Evolutionary conservation across 345 rosid species (phyloP), one percentile per base, ranked within the genome.

Genomic region (Melaleuca quinquenervia): DNA sequence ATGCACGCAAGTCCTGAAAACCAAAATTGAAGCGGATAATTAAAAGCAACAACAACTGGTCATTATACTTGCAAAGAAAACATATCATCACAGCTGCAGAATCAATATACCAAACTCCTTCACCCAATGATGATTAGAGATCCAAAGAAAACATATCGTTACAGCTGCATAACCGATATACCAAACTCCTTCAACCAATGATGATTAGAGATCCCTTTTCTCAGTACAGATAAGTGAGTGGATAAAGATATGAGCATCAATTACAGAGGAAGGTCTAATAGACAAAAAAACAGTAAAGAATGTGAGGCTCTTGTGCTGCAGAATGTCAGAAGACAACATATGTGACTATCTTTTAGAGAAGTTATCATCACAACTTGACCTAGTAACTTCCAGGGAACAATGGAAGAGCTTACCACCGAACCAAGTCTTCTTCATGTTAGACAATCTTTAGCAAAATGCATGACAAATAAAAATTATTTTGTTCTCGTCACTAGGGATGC

Each of bases 1-100:
- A 97, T 92, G 92, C 95, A 94, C 18, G 99, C 96, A 90, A 97
- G 92, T 86, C 99, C 98, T 97, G 98, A 44, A 87, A 82, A 82
- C 82, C 85, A 89, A 83, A 26, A 27, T 27, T 41, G 21, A 83
- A 32, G 11, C 21, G 64, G 44, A 54, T 82, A 82, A 76, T 78
- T n/a, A 82, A 50, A 60, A 24, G 44, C 41, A 44, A 52, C 8
- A 2, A 55, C 60, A 52, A 12, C 64, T 83, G 64, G 18, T 83
- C 36, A 50, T 41, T 26, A 50, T 36, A 70, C 32, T 70, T 36
- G 22, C 32, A 26, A 70, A 32, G 80, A 49, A 82, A 54, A 20
- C 24, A 82, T 24, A 26, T 54, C 48, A 82, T 45, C 15, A 56
- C 48, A 58, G 80, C 78, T 70, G 44, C 80, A 36, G 26, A 18